phyloP scores from a whole-genome alignment of 306 rosid genomes.

The Fagus sylvatica region DNA sequence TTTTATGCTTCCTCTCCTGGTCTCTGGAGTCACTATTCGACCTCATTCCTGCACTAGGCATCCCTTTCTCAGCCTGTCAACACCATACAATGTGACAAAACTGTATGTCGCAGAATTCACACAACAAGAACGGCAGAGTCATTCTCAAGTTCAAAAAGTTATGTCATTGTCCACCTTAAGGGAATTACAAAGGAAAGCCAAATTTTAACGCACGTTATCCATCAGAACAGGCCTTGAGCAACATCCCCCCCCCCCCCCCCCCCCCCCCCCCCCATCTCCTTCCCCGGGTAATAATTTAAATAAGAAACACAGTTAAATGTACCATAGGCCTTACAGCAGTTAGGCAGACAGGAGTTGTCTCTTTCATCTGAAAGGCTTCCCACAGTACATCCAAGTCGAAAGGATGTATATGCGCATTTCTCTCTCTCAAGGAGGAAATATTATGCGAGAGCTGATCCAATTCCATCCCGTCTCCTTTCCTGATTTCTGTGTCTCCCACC shows the following conservation, averaged over 20 bases:
- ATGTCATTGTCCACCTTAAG: background rate
- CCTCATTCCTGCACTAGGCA: conserved; percentile 11
- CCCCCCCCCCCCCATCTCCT: too few species aligned
- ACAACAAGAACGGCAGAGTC: background rate
- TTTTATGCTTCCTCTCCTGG: conserved; percentile 28
- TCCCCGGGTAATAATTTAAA: background rate
- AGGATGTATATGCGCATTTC: conserved; percentile 7
- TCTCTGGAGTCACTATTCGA: conserved; percentile 18
- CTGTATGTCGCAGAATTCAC: background rate
- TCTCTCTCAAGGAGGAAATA: conserved; percentile 10
- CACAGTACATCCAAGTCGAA: conserved; percentile 25
- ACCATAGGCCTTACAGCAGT: conserved; percentile 28
- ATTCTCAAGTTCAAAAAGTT: background rate
- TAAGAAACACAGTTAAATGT: background rate
- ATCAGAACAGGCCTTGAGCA: background rate
- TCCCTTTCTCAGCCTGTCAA: conserved; percentile 39
- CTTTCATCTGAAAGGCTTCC: conserved; percentile 35
- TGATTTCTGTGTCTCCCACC: conserved; percentile 39
- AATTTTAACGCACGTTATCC: background rate
- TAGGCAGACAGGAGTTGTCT: conserved; percentile 24
- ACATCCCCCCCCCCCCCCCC: too few species aligned
- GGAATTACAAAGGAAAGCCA: background rate
- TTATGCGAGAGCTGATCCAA: conserved; percentile 32
- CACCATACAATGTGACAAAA: background rate
- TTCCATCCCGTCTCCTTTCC: conserved; percentile 44